phyloP scores from a whole-genome alignment of 2,329 filamentous ascomycete species.

The Pleoardoris graminearum region DNA sequence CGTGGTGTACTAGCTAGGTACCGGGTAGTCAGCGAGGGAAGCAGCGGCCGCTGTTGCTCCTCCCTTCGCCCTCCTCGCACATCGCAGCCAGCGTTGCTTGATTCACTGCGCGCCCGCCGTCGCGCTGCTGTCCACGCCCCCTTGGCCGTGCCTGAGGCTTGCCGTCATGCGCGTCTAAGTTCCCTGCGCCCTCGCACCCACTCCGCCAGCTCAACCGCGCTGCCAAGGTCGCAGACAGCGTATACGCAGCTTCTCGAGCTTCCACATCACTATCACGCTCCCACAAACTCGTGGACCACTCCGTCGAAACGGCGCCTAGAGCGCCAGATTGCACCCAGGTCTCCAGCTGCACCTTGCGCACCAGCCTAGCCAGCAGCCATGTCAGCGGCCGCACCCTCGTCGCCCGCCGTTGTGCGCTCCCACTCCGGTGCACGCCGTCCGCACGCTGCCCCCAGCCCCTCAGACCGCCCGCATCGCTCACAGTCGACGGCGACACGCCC shows the following conservation, averaged over 20 bases:
- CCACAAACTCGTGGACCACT: conserved; percentile 4
- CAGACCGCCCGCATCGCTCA: conserved; percentile 42
- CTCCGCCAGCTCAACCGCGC: conserved; percentile 4
- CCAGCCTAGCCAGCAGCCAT: conserved; percentile 29
- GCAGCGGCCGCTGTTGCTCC: background rate
- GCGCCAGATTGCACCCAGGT: conserved; percentile 14
- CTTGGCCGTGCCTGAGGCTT: conserved; percentile 9
- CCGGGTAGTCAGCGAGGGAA: background rate
- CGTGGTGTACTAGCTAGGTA: background rate
- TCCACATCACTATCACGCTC: background rate
- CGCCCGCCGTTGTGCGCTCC: conserved; percentile 48
- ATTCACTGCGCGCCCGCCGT: conserved; percentile 1
- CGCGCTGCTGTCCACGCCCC: conserved; percentile 4
- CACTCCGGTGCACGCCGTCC: conserved; percentile 35
- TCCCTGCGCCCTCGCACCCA: conserved; percentile 1
- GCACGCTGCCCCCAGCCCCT: conserved; percentile 24
- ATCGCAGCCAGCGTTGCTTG: background rate
- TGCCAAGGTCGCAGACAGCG: conserved; percentile 6
- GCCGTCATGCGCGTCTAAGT: conserved; percentile 12
- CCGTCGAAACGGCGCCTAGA: conserved; percentile 3
- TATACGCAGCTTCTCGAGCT: background rate
- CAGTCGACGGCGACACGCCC: conserved; percentile 41
- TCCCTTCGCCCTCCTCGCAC: background rate
- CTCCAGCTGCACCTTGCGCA: conserved; percentile 33
- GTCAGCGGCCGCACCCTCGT: conserved; percentile 46